phyloP scores from a whole-genome alignment of 1,139 yeast species.

The Sugiyamaella pinicola region DNA sequence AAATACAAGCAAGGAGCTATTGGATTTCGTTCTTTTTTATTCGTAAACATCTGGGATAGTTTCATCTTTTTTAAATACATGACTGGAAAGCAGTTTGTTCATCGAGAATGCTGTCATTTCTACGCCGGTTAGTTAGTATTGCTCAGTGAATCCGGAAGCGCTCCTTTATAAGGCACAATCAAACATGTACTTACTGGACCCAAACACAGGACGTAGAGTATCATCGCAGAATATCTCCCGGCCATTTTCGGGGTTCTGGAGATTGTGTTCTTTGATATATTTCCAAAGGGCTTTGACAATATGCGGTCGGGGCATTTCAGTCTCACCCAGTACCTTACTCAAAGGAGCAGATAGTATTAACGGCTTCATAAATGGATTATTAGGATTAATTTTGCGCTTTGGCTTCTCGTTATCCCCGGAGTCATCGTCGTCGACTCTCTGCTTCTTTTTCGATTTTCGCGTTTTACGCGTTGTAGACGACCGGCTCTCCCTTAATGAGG shows the following conservation, averaged over 20 bases:
- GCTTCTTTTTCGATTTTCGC: conserved; percentile 18
- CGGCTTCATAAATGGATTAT: conserved; percentile 35
- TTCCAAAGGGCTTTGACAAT: conserved; percentile 75
- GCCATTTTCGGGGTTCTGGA: conserved; percentile 71
- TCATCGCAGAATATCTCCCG: conserved; percentile 73
- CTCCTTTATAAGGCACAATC: neutral
- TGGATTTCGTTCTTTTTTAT: neutral
- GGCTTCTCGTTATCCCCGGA: conserved; percentile 3
- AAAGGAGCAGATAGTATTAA: conserved; percentile 55
- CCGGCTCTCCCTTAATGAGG: conserved; percentile 20
- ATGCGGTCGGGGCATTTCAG: conserved; percentile 65
- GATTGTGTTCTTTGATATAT: conserved; percentile 61
- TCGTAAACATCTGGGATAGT: conserved; percentile 1
- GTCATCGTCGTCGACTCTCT: conserved; percentile 12
- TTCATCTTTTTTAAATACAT: conserved; percentile 44
- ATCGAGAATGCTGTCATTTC: conserved; percentile 64
- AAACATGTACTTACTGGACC: conserved; percentile 26
- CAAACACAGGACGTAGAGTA: conserved; percentile 60
- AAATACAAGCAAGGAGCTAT: neutral
- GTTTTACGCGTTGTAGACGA: conserved; percentile 1
- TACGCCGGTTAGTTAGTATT: conserved; percentile 1
- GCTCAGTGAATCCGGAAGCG: too few relatives aligned
- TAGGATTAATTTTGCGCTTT: conserved; percentile 23
- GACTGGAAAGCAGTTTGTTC: conserved; percentile 62
- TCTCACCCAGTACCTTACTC: conserved; percentile 46